Base-by-base conservation (phyloP, 345 rosid species). In the Fremontodendron californicum region DNA sequence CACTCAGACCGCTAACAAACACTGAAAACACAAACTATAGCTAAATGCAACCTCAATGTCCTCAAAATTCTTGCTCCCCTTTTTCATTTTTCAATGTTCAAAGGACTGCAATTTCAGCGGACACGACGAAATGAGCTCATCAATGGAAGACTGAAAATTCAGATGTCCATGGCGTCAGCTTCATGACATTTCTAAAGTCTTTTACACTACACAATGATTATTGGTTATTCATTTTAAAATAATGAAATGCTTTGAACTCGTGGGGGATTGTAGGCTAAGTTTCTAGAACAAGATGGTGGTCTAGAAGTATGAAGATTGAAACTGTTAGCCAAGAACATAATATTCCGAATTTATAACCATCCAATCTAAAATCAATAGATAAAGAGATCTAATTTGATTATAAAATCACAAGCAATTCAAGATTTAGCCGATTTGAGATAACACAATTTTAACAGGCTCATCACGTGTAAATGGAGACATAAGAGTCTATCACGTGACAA, bases 101-200 rank as follows among this genome's bases (percentile, higher is more conserved):
- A 37, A 37, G 40, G 43, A 35, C 23, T 67, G 33, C 71, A 39
- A 66, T n/a, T 66, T 40, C 71, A 66, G 18, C 49, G 15, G 48
- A 65, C 29, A 65, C 29, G 48, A 48, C 4, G 71, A 21, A 40
- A 63, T n/a, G 48, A 40, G 29, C n/a, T 21, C 71, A 42, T 40
- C 25, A 25, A 27, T 65, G 23, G 71, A 73, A 68, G 9, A 31
- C n/a, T 55, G 67, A 39, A 74, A 63, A 52, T 40, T 48, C 65
- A 39, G 13, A n/a, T n/a, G n/a, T 25, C 31, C 6, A 25, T 27
- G 31, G 31, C 31, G 64, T 60, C 35, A 25, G 64, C 37, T 19
- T 60, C 16, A 60, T 25, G 31, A 57, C 62, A 57, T 9, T 16
- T 25, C 63, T 58, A 58, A 58, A 58, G 35, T 25, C n/a, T 11